Conservation (phyloP, 345 rosid species). For the Populus euphratica region DNA sequence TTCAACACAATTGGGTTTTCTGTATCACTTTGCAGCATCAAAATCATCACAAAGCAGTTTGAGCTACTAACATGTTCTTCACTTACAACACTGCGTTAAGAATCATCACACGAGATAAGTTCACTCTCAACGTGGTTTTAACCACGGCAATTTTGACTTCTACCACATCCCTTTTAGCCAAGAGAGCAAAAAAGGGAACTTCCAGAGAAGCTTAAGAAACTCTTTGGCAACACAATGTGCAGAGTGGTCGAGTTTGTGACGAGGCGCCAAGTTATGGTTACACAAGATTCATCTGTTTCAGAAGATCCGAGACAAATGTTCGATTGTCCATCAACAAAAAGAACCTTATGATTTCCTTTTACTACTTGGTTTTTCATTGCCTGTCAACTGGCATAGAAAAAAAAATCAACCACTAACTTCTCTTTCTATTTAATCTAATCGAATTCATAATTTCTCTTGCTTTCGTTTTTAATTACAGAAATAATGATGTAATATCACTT, state of each 20-base stretch:
- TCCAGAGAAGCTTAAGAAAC: not conserved
- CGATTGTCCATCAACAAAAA: not conserved
- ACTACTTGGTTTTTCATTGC: not conserved
- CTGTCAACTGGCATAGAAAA: not conserved
- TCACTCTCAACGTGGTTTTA: conserved; percentile 26
- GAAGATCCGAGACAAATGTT: too few relatives aligned
- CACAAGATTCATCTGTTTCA: too few relatives aligned
- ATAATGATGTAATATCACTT: conserved; percentile 22
- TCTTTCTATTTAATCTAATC: not conserved
- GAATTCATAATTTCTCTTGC: not conserved
- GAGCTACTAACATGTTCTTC: conserved; percentile 49
- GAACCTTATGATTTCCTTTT: not conserved
- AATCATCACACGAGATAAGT: conserved; percentile 27
- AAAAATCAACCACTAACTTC: not conserved
- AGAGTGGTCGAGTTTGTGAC: not conserved
- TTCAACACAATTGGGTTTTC: conserved; percentile 44
- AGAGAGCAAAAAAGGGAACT: not conserved
- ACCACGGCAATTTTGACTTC: conserved; percentile 27
- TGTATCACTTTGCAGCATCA: conserved; percentile 43
- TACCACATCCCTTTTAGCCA: not conserved
- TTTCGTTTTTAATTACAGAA: conserved; percentile 20
- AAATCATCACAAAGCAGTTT: conserved; percentile 45
- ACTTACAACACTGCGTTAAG: conserved; percentile 37
- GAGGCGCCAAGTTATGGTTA: too few relatives aligned
- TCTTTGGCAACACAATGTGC: not conserved